Conservation (phyloP, 1,139 yeast genomes). For the Geotrichum cucujoidarum region DNA sequence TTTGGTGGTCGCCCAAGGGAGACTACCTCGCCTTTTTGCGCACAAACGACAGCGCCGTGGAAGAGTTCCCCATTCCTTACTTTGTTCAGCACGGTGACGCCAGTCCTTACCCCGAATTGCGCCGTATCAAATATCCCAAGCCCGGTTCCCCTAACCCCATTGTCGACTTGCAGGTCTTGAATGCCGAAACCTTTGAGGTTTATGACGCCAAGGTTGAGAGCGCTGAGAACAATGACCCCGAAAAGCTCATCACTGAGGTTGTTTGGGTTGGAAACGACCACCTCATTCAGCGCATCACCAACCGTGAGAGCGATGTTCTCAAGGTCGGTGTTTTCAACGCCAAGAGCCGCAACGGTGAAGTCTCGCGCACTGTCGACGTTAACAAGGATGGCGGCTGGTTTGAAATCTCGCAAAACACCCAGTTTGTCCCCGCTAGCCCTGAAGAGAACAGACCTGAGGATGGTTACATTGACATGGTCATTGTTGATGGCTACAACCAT, state of each 20-base stretch:
- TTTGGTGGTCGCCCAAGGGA: conserved; percentile 89
- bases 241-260: conserved; percentile 64
- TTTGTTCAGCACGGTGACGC: conserved; percentile 43
- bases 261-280: conserved; percentile 57
- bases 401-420: conserved; percentile 73
- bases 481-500: conserved; percentile 61
- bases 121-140: conserved; percentile 73
- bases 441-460: conserved; percentile 38
- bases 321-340: conserved; percentile 54
- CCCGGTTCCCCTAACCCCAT: conserved; percentile 77
- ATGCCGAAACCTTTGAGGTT: conserved; percentile 35
- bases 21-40: conserved; percentile 56
- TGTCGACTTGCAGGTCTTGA: conserved; percentile 47
- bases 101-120: conserved; percentile 53
- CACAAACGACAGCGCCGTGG: conserved; percentile 69
- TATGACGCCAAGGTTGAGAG: conserved; percentile 31
- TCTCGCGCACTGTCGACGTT: conserved; percentile 51
- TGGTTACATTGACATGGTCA: conserved; percentile 72
- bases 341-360: conserved; percentile 34
- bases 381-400: conserved; percentile 59
- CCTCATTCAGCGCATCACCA: conserved; percentile 62
- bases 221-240: conserved; percentile 27
- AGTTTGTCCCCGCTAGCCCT: conserved; percentile 59
- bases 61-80: conserved; percentile 57
- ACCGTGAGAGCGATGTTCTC: conserved; percentile 61